Conservation (phyloP, 768 basidiomycete species). For the Psilocybe cyanescens region DNA sequence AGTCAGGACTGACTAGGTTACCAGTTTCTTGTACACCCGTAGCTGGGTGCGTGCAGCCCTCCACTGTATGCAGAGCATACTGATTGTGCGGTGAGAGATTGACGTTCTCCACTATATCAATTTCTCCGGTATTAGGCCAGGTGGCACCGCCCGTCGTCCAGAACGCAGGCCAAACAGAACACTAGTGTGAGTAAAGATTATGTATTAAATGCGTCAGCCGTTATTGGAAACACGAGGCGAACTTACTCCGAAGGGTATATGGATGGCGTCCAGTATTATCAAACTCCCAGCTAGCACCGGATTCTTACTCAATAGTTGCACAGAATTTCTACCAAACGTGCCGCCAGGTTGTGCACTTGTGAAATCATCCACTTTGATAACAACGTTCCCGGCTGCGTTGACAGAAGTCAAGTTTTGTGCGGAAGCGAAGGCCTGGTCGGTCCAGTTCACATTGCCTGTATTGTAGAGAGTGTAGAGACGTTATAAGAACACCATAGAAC, state of each 20-base stretch:
- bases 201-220: neutral
- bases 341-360: constrained; percentile 4
- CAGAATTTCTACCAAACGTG: constrained; percentile 10
- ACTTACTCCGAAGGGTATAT: constrained; percentile 13
- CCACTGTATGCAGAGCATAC: constrained; percentile 11
- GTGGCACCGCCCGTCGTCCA: constrained; percentile 7
- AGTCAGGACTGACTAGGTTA: constrained; percentile 8
- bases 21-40: constrained; percentile 6
- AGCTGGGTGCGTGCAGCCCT: constrained; percentile 11
- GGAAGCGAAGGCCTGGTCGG: neutral
- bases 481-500: neutral
- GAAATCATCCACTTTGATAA: constrained; percentile 11
- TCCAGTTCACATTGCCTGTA: constrained; percentile 9
- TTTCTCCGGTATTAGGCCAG: constrained; percentile 10
- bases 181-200: neutral
- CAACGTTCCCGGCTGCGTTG: constrained; percentile 5
- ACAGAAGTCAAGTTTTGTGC: constrained; percentile 2
- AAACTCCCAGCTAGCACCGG: constrained; percentile 1
- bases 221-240: neutral
- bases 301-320: constrained; percentile 7
- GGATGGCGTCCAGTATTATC: constrained; percentile 11
- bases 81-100: constrained; percentile 8
- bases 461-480: neutral
- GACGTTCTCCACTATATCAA: constrained; percentile 13
- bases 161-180: constrained; percentile 13